phyloP scores from a whole-genome alignment of 129 eudicot genomes.

The Daucus carota region DNA sequence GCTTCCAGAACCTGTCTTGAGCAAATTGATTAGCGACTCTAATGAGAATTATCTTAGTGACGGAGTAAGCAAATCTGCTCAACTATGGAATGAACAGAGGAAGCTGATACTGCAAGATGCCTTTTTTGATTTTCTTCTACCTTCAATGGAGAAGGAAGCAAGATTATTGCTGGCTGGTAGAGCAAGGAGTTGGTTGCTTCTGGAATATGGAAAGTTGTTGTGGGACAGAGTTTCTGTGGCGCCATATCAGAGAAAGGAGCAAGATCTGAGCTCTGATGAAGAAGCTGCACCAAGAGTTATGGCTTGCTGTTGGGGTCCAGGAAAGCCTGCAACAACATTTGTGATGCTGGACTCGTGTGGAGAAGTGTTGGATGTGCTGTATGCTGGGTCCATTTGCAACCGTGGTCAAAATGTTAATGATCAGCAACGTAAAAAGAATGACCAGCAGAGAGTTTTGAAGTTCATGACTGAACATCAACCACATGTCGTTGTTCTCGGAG shows the following conservation, averaged over 20 bases:
- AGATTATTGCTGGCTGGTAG: slow-evolving; percentile 62
- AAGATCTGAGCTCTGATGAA: slow-evolving; percentile 49
- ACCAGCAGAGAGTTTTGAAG: slow-evolving; percentile 66
- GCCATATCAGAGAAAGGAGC: slow-evolving; percentile 68
- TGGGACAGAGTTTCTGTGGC: slow-evolving; percentile 83
- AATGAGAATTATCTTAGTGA: slow-evolving; percentile 76
- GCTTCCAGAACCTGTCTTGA: slow-evolving; percentile 49
- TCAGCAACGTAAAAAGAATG: slow-evolving; percentile 80
- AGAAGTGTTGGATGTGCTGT: slow-evolving; percentile 69
- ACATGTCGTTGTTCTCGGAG: slow-evolving; percentile 76
- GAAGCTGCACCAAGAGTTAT: slow-evolving; percentile 89
- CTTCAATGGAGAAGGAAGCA: slow-evolving; percentile 95
- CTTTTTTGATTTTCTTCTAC: slow-evolving; percentile 51
- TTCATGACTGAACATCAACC: slow-evolving; percentile 96
- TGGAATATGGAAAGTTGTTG: slow-evolving; percentile 62
- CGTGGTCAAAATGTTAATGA: slow-evolving; percentile 64
- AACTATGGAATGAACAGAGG: slow-evolving; percentile 95
- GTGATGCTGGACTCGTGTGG: slow-evolving; percentile 96
- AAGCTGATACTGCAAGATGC: slow-evolving; percentile 75
- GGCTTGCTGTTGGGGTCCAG: slow-evolving; percentile 99
- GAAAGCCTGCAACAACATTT: slow-evolving; percentile 90
- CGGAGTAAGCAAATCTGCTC: slow-evolving; percentile 94
- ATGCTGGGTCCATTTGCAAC: slow-evolving; percentile 62
- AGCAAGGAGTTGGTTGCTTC: slow-evolving; percentile 64
- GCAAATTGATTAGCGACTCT: slow-evolving; percentile 54